Conservation (phyloP, 257 asterid genomes). For the Voacanga thouarsii region DNA sequence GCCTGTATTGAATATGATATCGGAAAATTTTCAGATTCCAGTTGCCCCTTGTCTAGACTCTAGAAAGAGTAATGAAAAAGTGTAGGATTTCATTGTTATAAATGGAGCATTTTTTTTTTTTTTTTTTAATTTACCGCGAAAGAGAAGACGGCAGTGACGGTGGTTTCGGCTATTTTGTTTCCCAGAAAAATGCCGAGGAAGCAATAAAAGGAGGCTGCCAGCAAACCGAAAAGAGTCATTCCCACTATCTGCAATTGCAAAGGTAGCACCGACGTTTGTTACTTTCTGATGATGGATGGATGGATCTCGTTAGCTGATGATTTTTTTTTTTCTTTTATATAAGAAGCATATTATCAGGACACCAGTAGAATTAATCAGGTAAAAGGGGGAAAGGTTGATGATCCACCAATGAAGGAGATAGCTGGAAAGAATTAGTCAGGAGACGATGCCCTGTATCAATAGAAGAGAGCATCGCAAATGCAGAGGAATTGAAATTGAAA, state of each 20-base stretch:
- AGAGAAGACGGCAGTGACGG: slow-evolving; percentile 55
- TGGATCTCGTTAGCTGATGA: not conserved
- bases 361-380: not conserved
- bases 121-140: slow-evolving; percentile 44
- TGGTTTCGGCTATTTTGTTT: slow-evolving; percentile 54
- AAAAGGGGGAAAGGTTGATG: too few relatives aligned
- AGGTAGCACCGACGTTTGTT: not conserved
- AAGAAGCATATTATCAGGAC: too few relatives aligned
- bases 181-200: slow-evolving; percentile 84
- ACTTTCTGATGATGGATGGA: not conserved
- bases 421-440: too few relatives aligned
- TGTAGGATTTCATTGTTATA: not conserved
- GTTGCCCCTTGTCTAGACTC: not conserved
- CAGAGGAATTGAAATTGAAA: not conserved
- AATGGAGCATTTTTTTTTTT: too few relatives aligned
- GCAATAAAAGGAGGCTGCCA: slow-evolving; percentile 69
- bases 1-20: slow-evolving; percentile 37
- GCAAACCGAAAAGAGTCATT: slow-evolving; percentile 59
- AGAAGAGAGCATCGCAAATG: too few relatives aligned
- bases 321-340: too few relatives aligned
- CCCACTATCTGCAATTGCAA: slow-evolving; percentile 75
- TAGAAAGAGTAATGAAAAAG: not conserved
- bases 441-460: not conserved
- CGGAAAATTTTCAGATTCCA: not conserved
- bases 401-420: too few relatives aligned